Evolutionary conservation across 169 alveolate genomes (phyloP), one percentile per base, ranked within the genome.

Genomic region (Cardiosporidium cionae): DNA sequence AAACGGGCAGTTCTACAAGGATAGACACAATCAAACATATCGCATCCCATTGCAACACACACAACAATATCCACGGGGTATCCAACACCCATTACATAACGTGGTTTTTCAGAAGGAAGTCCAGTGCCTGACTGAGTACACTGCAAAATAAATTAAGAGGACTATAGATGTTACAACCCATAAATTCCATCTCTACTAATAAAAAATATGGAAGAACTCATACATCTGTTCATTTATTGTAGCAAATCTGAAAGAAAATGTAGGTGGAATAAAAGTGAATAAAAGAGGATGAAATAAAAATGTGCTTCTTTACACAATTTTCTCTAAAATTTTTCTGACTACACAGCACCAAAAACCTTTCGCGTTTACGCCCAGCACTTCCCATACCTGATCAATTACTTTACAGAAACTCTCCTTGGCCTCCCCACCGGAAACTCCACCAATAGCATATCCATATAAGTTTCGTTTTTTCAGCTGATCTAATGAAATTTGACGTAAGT

Each of bases 31-130:
- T 97, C 99, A 83, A 94, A 97, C 98, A 95, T 94, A 84, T 97
- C 99, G 53, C 94, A 98, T 28, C 99, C 99, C n/a, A 96, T 86
- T 31, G 98, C 93, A 31, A 96, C 93, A 72, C 98, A 93, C 9
- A 95, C 92, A 33, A 96, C 89, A 25, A 96, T 82, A 86, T 97
- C 99, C 25, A 91, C 91, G 1, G 98, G 96, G 86, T 97, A 95
- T 16, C 99, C 99, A 22, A 97, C 97, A 0, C 99, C 99, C 99
- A 97, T 97, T 68, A 95, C 91, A 83, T 97, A 97, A 80, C 99
- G 89, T 35, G 97, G 96, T 63, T 87, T 89, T 7, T 16, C 54
- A 29, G 53, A 72, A 6, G 83, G 77, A 28, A 79, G 71, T 1
- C 85, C 85, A 1, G 33, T 32, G 23, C 66, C 75, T 4, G 80